Evolutionary conservation across 2,329 filamentous ascomycete species (phyloP).

Genomic region (Ceratocystis papillata): DNA sequence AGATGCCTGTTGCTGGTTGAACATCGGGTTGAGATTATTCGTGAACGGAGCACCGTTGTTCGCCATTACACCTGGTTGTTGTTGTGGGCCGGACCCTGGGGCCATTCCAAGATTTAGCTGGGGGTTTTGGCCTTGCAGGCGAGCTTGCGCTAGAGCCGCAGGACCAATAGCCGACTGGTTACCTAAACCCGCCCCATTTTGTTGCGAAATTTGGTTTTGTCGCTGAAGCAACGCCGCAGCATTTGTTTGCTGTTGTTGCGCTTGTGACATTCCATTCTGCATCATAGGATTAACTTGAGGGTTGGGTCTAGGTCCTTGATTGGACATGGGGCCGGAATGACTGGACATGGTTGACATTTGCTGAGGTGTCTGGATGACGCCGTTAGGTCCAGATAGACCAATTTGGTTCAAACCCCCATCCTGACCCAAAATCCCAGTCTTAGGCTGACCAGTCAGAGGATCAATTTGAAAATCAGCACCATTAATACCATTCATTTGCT

Average conservation of each 20-base stretch:
- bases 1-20: slow-evolving; percentile 42
- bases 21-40: slow-evolving; percentile 42
- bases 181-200: slow-evolving; percentile 29
- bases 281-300: neutral
- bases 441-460: slow-evolving; percentile 2
- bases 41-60: slow-evolving; percentile 41
- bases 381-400: slow-evolving; percentile 9
- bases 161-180: slow-evolving; percentile 7
- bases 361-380: slow-evolving; percentile 7
- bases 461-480: slow-evolving; percentile 28
- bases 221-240: slow-evolving; percentile 7
- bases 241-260: slow-evolving; percentile 12
- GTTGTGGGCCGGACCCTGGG: slow-evolving; percentile 29
- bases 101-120: slow-evolving; percentile 10
- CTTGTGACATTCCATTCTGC: slow-evolving; percentile 5
- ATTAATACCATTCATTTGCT: slow-evolving; percentile 43
- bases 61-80: slow-evolving; percentile 31
- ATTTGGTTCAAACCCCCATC: slow-evolving; percentile 12
- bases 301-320: slow-evolving; percentile 8
- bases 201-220: slow-evolving; percentile 11
- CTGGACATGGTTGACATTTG: slow-evolving; percentile 13
- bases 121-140: slow-evolving; percentile 10
- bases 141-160: neutral
- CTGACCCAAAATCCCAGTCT: slow-evolving; percentile 3
- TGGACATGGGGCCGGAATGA: slow-evolving; percentile 9